Conservation (phyloP, 352 stramenopile species). For the Pythium insidiosum region DNA sequence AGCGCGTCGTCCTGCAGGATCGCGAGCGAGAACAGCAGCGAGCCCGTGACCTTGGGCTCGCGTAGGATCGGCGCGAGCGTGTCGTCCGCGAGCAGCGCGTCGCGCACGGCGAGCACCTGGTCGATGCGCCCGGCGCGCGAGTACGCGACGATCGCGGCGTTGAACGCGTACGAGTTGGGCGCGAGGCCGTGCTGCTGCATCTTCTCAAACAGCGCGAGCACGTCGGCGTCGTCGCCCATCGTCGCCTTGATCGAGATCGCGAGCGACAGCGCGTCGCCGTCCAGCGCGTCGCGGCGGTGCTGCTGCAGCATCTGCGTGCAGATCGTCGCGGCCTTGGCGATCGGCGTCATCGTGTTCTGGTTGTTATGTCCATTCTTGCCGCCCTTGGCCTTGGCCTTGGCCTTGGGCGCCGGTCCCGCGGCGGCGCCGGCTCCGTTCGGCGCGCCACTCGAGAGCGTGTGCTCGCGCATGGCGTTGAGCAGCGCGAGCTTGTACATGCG, state of each 20-base stretch:
- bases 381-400: too few species aligned
- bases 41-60: slow-evolving; percentile 45
- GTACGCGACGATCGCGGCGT: slow-evolving; percentile 65
- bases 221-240: slow-evolving; percentile 61
- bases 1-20: slow-evolving; percentile 40
- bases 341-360: slow-evolving; percentile 9
- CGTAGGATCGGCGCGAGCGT: slow-evolving; percentile 15
- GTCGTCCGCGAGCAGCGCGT: slow-evolving; percentile 16
- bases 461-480: too few species aligned
- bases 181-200: slow-evolving; percentile 48
- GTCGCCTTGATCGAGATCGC: slow-evolving; percentile 76
- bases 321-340: slow-evolving; percentile 47
- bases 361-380: too few species aligned
- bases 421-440: too few species aligned
- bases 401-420: too few species aligned
- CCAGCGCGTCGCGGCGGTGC: slow-evolving; percentile 29
- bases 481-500: too few species aligned
- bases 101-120: slow-evolving; percentile 46
- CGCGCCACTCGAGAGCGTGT: too few species aligned
- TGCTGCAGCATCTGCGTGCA: slow-evolving; percentile 61
- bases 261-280: slow-evolving; percentile 64
- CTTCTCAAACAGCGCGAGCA: slow-evolving; percentile 65
- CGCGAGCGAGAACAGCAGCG: slow-evolving; percentile 59
- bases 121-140: slow-evolving; percentile 43
- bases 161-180: slow-evolving; percentile 74